Evolutionary conservation across 495 filamentous ascomycete genomes (phyloP).

Genomic region (Aspergillus cavernicola): DNA sequence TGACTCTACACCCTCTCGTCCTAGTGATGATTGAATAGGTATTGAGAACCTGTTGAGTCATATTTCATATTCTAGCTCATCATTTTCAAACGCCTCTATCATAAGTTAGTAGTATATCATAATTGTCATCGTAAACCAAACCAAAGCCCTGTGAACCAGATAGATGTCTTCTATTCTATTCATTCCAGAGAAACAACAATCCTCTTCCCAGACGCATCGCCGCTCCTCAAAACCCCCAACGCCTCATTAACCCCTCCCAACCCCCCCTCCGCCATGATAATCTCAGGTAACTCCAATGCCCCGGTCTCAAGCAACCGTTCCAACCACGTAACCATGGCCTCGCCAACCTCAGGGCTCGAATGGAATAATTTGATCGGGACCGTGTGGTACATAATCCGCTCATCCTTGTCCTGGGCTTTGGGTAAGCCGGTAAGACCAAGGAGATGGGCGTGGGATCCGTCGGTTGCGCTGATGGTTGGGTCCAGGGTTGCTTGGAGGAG

Average conservation of each 20-base stretch:
- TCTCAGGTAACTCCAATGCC: slow-evolving; percentile 51
- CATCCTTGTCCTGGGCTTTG: slow-evolving; percentile 54
- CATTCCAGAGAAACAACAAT: slow-evolving; percentile 49
- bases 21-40: no score
- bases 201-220: slow-evolving; percentile 54
- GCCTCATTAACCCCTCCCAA: slow-evolving; percentile 59
- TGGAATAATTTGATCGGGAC: slow-evolving; percentile 71
- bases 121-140: not conserved
- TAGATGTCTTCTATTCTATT: not conserved
- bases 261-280: slow-evolving; percentile 55
- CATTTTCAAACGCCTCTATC: no score
- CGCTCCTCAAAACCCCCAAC: slow-evolving; percentile 54
- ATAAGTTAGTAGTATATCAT: no score
- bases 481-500: slow-evolving; percentile 46
- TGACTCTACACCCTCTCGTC: no score
- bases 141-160: not conserved
- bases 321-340: slow-evolving; percentile 54
- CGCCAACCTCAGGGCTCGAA: slow-evolving; percentile 52
- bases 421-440: slow-evolving; percentile 61
- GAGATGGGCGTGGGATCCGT: slow-evolving; percentile 43
- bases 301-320: slow-evolving; percentile 51
- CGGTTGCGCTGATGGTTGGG: slow-evolving; percentile 14
- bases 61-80: no score
- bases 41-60: no score
- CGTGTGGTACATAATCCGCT: slow-evolving; percentile 51